Percentiles rank a stretch among this genome's conserved stretches.
phyloP scores from a whole-genome alignment of 2,329 filamentous ascomycete species.

The Alternaria gansuensis region DNA sequence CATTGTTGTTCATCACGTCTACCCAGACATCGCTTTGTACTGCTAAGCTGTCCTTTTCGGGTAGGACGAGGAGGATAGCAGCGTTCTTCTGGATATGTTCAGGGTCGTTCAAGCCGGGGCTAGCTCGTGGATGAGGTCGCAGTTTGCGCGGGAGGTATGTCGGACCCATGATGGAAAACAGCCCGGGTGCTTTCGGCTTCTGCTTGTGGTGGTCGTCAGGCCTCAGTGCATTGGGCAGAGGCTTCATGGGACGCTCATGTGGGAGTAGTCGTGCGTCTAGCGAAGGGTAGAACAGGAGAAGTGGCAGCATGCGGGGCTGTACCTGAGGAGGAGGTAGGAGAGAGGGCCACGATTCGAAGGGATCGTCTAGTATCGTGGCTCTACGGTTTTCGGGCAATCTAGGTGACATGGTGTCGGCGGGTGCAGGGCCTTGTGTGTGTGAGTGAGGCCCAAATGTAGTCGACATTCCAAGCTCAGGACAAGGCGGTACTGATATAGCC shows the following conservation, averaged over 20 bases:
- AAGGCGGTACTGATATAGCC: conserved; percentile 50
- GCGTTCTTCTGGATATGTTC: conserved; percentile 51
- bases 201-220: conserved; percentile 41
- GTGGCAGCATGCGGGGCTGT: conserved; percentile 49
- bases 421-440: conserved; percentile 20
- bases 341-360: conserved; percentile 48
- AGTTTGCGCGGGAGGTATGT: conserved; percentile 54
- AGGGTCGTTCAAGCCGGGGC: conserved; percentile 51
- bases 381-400: conserved; percentile 41
- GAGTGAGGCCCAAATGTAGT: conserved; percentile 18
- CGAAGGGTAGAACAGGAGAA: conserved; percentile 57
- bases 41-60: conserved; percentile 54
- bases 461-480: conserved; percentile 33
- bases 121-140: conserved; percentile 52
- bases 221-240: conserved; percentile 49
- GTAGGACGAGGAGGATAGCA: conserved; percentile 54
- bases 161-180: conserved; percentile 54
- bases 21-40: conserved; percentile 57
- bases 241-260: conserved; percentile 52
- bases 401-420: conserved; percentile 37
- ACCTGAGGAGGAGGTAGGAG: conserved; percentile 49
- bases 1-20: conserved; percentile 49
- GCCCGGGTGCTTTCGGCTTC: conserved; percentile 46
- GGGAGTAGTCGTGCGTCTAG: conserved; percentile 55
- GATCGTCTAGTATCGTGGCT: conserved; percentile 45